Evolutionary conservation across 805 yeast genomes (phyloP), one percentile per base, ranked within the genome.

Genomic region (Pichia pseudocactophila): DNA sequence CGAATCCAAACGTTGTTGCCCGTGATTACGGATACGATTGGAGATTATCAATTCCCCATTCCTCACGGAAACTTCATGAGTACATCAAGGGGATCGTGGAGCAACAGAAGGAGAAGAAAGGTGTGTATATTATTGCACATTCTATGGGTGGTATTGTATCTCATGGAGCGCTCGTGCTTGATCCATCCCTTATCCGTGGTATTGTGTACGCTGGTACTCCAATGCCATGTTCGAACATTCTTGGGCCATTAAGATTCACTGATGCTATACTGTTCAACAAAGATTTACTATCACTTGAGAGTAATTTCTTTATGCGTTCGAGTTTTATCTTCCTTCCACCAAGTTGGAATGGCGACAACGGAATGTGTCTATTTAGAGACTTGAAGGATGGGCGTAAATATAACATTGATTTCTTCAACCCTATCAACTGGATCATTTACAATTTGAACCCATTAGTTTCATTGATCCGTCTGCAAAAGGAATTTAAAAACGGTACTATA

Each of bases 91-190:
- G 66, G 6, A 62, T 86, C 22, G 68, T 73, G 36, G 57, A 66
- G 10, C 53, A 61, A 20, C 40, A 36, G 19, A 32, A 20, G 3
- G 31, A 30, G 0, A 76, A 76, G 15, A 72, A 73, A 46, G 87
- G 84, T 11, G 71, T 80, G 0, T 63, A 81, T 20, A 76, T 89
- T 1, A 76, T 89, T 40, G 92, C 92, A 0, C 97, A 89, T 59
- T 87, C 96, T 0, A 88, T 89, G 96, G 97, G 97, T 41, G 97
- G 97, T 0, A 57, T 89, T 28, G 72, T 89, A 7, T 78, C 95
- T 0, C 96, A 87, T 56, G 80, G 82, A 43, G 86, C 82, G 0
- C 65, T 89, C 69, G 82, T 81, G 41, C 64, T 65, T 40, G 72
- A 76, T 45, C 88, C 95, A 0, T 63, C 72, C 12, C 59, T 87